A percentile compares a stretch with the other conserved stretches of the same genome.
Conservation (phyloP, 495 filamentous ascomycete genomes). For the Hypomontagnella submonticulosa region DNA sequence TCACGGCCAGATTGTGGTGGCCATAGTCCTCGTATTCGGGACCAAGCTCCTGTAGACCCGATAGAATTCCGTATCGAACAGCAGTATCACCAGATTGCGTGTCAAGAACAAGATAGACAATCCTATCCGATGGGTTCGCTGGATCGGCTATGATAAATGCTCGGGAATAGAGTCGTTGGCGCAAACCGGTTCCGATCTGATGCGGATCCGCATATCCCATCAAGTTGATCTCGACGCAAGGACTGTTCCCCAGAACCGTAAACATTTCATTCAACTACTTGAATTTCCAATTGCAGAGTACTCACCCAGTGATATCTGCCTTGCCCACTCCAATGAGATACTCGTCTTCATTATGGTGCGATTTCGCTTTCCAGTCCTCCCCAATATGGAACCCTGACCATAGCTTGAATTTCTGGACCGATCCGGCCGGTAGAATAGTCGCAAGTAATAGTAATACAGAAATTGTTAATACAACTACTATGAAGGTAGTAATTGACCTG, state of each 20-base stretch:
- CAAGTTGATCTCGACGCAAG: conserved; percentile 89
- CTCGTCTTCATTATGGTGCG: conserved; percentile 51
- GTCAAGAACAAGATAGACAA: conserved; percentile 90
- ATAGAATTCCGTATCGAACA: conserved; percentile 83
- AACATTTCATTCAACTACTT: conserved; percentile 6
- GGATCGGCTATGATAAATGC: conserved; percentile 88
- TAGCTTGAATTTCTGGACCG: conserved; percentile 21
- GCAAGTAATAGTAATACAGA: conserved; percentile 10
- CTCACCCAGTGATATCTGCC: conserved; percentile 90
- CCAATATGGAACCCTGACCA: conserved; percentile 18
- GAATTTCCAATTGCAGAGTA: conserved; percentile 3
- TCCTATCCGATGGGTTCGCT: conserved; percentile 72
- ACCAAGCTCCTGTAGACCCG: conserved; percentile 74
- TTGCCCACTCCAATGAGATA: conserved; percentile 94
- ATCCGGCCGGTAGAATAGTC: conserved; percentile 3
- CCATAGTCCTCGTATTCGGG: conserved; percentile 77
- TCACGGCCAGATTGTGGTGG: conserved; percentile 87
- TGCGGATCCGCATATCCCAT: conserved; percentile 93
- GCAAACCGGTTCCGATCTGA: conserved; percentile 86
- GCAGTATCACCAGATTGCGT: conserved; percentile 92
- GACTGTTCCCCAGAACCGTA: conserved; percentile 56
- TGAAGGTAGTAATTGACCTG: neutral
- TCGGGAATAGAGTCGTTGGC: conserved; percentile 88
- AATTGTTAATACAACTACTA: conserved; percentile 8
- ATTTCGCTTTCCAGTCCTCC: conserved; percentile 2